Percentiles rank a stretch among this genome's conserved stretches.
phyloP scores from a whole-genome alignment of 1,284 basidiomycete species.

The Rhizoctonia solani region DNA sequence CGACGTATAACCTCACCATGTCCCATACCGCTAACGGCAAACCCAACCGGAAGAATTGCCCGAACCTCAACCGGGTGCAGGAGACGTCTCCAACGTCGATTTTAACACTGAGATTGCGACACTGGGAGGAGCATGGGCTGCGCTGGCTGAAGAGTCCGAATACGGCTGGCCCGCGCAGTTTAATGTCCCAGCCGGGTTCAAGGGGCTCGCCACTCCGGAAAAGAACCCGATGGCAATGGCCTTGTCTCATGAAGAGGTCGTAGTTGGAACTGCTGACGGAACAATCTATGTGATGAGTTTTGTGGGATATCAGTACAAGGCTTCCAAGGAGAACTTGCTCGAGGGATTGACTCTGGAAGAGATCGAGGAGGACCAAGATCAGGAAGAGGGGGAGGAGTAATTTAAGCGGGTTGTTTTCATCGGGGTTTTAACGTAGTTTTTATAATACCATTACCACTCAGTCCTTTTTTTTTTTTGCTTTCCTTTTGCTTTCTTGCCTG shows the following conservation, averaged over 20 bases:
- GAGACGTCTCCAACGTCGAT: conserved; percentile 51
- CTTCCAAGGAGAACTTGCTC: no score
- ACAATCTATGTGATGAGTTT: conserved; percentile 83
- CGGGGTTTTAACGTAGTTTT: no score
- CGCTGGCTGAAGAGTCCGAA: conserved; percentile 53
- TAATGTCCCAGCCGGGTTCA: conserved; percentile 62
- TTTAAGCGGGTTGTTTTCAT: no score
- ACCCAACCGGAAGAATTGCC: conserved; percentile 46
- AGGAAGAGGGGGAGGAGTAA: no score
- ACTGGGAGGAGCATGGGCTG: conserved; percentile 69
- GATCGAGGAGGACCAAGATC: no score
- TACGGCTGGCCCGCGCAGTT: conserved; percentile 42
- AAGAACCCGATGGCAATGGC: conserved; percentile 91
- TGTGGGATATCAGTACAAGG: conserved; percentile 70
- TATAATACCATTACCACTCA: no score
- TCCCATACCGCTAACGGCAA: conserved; percentile 49
- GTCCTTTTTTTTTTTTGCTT: no score
- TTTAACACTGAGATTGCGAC: conserved; percentile 60
- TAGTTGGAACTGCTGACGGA: conserved; percentile 84
- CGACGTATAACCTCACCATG: conserved; percentile 59
- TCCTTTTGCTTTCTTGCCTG: no score
- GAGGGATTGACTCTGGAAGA: no score
- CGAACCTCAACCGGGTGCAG: conserved; percentile 44
- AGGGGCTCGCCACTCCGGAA: conserved; percentile 74
- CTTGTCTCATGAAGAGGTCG: conserved; percentile 80